phyloP scores from a whole-genome alignment of 768 basidiomycete species.

The Sarcomyxa edulis region DNA sequence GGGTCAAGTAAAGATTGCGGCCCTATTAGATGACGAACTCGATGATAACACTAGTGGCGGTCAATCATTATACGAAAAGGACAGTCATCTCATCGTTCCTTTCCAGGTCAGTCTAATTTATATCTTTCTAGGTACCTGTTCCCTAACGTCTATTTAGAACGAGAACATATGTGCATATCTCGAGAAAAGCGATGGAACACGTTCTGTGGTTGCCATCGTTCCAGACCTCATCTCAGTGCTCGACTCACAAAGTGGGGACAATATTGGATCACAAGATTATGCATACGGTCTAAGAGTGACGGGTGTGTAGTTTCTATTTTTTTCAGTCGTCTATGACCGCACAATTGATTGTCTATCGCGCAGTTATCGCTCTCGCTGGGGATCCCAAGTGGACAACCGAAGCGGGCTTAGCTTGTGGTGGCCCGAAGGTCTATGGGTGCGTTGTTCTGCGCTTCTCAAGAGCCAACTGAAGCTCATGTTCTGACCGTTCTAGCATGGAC shows the following conservation, averaged over 20 bases:
- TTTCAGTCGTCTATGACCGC: too few species aligned
- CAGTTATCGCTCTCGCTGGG: constrained; percentile 4
- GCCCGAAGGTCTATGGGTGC: constrained; percentile 8
- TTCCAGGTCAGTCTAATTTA: constrained; percentile 64
- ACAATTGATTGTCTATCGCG: too few species aligned
- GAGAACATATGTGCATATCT: too few species aligned
- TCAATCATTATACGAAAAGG: constrained; percentile 9
- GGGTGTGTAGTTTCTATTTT: too few species aligned
- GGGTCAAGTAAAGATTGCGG: constrained; percentile 26
- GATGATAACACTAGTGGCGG: constrained; percentile 17
- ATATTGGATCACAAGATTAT: constrained; percentile 57
- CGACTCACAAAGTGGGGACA: constrained; percentile 56
- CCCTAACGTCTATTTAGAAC: too few species aligned
- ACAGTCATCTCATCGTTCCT: constrained; percentile 38
- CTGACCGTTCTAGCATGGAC: too few species aligned
- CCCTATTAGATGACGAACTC: constrained; percentile 23
- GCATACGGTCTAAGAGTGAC: constrained; percentile 6
- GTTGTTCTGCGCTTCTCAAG: too few species aligned
- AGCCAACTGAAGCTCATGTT: too few species aligned
- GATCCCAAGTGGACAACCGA: constrained; percentile 6
- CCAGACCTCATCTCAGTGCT: constrained; percentile 64
- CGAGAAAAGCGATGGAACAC: too few species aligned
- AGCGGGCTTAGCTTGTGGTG: constrained; percentile 1
- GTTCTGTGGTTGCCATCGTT: too few species aligned
- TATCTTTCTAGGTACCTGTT: too few species aligned